A percentile compares a stretch with the other conserved stretches of the same genome.
Evolutionary conservation across 805 yeast genomes (phyloP).

Genomic region (Jamesozyma piceae): DNA sequence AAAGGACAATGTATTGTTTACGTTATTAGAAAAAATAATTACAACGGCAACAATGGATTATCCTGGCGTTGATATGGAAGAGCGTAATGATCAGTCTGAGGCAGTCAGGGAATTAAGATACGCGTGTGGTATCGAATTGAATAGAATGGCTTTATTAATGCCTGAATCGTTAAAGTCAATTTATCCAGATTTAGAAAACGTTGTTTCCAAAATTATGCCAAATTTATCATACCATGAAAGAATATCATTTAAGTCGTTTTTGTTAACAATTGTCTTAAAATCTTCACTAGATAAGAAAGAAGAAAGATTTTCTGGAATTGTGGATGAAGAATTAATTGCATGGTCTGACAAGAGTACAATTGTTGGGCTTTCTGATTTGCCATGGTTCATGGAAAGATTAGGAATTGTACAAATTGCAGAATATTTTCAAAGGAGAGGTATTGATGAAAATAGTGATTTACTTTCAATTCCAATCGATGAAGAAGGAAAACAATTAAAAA

Average conservation of each 20-base stretch:
- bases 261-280: conserved; percentile 84
- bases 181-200: conserved; percentile 72
- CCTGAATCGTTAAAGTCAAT: conserved; percentile 82
- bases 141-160: conserved; percentile 88
- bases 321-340: conserved; percentile 83
- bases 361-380: conserved; percentile 79
- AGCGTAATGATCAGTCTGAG: conserved; percentile 65
- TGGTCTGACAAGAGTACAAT: conserved; percentile 92
- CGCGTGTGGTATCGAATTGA: conserved; percentile 89
- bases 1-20: conserved; percentile 74
- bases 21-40: conserved; percentile 73
- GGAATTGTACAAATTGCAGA: conserved; percentile 91
- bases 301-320: conserved; percentile 74
- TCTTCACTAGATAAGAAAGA: conserved; percentile 64
- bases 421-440: conserved; percentile 75
- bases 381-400: conserved; percentile 96
- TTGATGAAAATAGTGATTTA: conserved; percentile 66
- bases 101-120: conserved; percentile 79
- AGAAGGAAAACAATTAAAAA: conserved; percentile 66
- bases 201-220: conserved; percentile 59
- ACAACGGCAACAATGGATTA: conserved; percentile 78
- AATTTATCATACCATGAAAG: conserved; percentile 84
- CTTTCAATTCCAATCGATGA: conserved; percentile 82
- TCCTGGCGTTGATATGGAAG: conserved; percentile 43
- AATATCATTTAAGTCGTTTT: conserved; percentile 86